Evolutionary conservation across 2,329 filamentous ascomycete genomes (phyloP), one percentile per base, ranked within the genome.

Genomic region (Penicillium sp.): DNA sequence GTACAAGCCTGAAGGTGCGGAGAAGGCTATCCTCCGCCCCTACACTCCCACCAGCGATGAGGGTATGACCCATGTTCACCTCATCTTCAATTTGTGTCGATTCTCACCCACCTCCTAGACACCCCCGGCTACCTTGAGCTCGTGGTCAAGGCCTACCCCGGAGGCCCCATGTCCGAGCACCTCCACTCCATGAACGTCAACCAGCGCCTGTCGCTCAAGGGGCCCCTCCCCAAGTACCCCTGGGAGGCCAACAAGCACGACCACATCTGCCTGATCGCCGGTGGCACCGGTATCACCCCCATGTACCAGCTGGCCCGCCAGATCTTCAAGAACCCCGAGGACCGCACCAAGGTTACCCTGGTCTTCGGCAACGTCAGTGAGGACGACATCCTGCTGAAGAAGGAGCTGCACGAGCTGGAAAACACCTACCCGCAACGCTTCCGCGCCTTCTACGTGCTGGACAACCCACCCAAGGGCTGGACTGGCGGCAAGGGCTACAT

Each of bases 281-380:
- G 95, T 70, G 95, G 95, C 66, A 97, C 95, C 7, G 95, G 95
- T 62, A 96, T 99, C 77, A 95, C 95, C 11, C 95, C 95, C 68
- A 97, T 98, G 94, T 98, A 91, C 84, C 95, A 99, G 83, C 88
- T 99, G 48, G 83, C 87, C 66, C 91, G 91, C 63, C 85, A 88
- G 73, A 96, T 99, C 81, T 96, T 98, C 88, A 91, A 89, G 79
- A 96, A 97, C 86, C 92, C 94, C 61, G 86, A 91, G 45, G 95
- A 99, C 82, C 93, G 95, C 86, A 99, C 95, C 70, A 96, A 96
- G 83, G 92, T 99, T 43, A 98, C 94, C 5, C 87, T 99, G 35
- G 86, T 99, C 39, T 97, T 94, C 73, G 95, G 92, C 68, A 99
- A 98, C 81, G 80, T 97, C 61, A 82, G 81, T 28, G 91, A 98